Evolutionary conservation across 2,329 filamentous ascomycete species (phyloP).

Genomic region (Aspergillus eucalypticola): DNA sequence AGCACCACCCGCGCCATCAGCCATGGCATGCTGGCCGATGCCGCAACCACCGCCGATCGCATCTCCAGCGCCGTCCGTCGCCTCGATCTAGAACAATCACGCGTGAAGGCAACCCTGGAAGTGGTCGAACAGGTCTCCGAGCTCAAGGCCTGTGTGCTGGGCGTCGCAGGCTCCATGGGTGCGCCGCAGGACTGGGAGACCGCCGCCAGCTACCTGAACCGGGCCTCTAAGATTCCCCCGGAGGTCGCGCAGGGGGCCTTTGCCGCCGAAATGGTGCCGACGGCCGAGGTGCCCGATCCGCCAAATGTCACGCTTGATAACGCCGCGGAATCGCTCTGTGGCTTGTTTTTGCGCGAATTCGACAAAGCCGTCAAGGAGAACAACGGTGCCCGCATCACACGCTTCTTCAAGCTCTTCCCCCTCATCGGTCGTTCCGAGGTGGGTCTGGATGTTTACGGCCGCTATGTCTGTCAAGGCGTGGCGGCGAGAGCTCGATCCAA

Average conservation of each 20-base stretch:
- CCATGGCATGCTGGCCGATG: slow-evolving; percentile 85
- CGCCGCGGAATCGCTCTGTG: slow-evolving; percentile 86
- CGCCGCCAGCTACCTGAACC: slow-evolving; percentile 82
- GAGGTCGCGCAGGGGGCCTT: slow-evolving; percentile 81
- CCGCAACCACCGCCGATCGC: slow-evolving; percentile 79
- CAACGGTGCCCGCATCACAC: slow-evolving; percentile 86
- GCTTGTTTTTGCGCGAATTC: slow-evolving; percentile 89
- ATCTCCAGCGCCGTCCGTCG: slow-evolving; percentile 84
- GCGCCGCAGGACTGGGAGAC: slow-evolving; percentile 98
- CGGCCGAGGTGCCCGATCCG: slow-evolving; percentile 89
- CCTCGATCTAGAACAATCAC: slow-evolving; percentile 85
- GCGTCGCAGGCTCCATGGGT: slow-evolving; percentile 93
- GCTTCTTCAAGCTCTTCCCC: slow-evolving; percentile 98
- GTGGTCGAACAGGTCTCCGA: slow-evolving; percentile 97
- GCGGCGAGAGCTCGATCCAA: slow-evolving; percentile 78
- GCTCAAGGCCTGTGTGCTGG: slow-evolving; percentile 93
- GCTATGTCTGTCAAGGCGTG: slow-evolving; percentile 94
- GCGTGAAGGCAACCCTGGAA: slow-evolving; percentile 84
- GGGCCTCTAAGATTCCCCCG: slow-evolving; percentile 77
- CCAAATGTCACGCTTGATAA: slow-evolving; percentile 83
- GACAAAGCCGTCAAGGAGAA: slow-evolving; percentile 83
- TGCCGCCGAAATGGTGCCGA: slow-evolving; percentile 89
- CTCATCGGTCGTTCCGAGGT: slow-evolving; percentile 86
- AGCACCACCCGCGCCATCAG: slow-evolving; percentile 80
- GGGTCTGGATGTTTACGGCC: slow-evolving; percentile 89